phyloP scores from a whole-genome alignment of 495 filamentous ascomycete genomes.

The Margaritispora aquatica region DNA sequence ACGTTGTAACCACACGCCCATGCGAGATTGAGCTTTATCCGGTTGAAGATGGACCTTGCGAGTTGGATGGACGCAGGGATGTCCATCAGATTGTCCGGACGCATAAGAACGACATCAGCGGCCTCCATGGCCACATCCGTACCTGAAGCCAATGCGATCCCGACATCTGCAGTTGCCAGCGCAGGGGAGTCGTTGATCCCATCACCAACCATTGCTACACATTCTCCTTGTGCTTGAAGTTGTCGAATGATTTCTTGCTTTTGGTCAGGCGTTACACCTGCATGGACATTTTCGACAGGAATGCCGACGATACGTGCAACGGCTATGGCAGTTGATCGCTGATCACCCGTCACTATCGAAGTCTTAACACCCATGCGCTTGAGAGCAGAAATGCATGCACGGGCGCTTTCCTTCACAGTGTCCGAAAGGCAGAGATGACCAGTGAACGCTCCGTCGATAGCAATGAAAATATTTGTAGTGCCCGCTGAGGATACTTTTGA shows the following conservation, averaged over 20 bases:
- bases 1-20: conserved; percentile 94
- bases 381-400: conserved; percentile 78
- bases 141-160: conserved; percentile 85
- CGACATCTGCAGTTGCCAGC: conserved; percentile 84
- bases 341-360: conserved; percentile 92
- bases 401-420: conserved; percentile 80
- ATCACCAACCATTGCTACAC: conserved; percentile 96
- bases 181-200: conserved; percentile 99
- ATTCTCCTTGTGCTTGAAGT: conserved; percentile 63
- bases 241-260: conserved; percentile 79
- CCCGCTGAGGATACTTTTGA: conserved; percentile 40
- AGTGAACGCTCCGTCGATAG: conserved; percentile 73
- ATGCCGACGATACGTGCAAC: conserved; percentile 85
- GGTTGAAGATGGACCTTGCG: conserved; percentile 75
- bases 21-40: conserved; percentile 88
- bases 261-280: conserved; percentile 77
- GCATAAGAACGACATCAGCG: conserved; percentile 93
- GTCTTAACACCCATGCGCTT: conserved; percentile 76
- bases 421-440: conserved; percentile 81
- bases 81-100: conserved; percentile 81
- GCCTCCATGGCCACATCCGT: conserved; percentile 99
- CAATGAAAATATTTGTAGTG: conserved; percentile 84
- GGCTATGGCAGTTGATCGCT: conserved; percentile 68
- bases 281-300: conserved; percentile 62
- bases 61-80: conserved; percentile 82